Conservation (phyloP, 495 filamentous ascomycete species). For the Talaromyces proteolyticus region DNA sequence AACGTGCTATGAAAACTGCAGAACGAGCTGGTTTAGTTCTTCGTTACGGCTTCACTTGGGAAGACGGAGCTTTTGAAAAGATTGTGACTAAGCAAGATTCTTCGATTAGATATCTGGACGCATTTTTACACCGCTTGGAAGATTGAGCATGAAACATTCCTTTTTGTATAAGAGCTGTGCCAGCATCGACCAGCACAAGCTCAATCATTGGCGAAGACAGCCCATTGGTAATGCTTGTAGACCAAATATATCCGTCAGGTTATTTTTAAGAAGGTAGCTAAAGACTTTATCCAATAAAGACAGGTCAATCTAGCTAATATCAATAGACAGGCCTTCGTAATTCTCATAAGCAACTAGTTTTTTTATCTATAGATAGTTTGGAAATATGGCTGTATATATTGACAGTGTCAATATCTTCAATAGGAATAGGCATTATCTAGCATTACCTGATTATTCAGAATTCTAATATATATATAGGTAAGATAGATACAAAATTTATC, state of each 20-base stretch:
- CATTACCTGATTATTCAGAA: neutral
- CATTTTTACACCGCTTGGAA: conserved; percentile 6
- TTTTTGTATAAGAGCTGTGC: neutral
- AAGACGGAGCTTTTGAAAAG: conserved; percentile 4
- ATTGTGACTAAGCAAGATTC: conserved; percentile 8
- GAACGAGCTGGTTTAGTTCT: neutral
- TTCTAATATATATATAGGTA: neutral
- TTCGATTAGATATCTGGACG: conserved; percentile 10
- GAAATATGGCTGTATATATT: neutral
- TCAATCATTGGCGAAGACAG: neutral
- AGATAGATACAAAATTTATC: neutral
- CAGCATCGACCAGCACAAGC: neutral
- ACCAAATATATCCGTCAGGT: neutral
- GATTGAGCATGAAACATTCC: neutral
- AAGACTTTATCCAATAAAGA: neutral
- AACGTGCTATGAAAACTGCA: conserved; percentile 8
- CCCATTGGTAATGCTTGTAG: neutral
- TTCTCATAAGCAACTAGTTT: neutral
- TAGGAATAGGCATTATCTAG: neutral
- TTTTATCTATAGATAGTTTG: neutral
- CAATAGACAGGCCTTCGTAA: neutral
- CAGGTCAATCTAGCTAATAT: neutral
- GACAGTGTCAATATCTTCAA: neutral
- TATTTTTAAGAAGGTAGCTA: neutral
- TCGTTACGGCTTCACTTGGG: neutral